Evolutionary conservation across 2,329 filamentous ascomycete species (phyloP), one percentile per base, ranked within the genome.

Genomic region (Xylaria sp.): DNA sequence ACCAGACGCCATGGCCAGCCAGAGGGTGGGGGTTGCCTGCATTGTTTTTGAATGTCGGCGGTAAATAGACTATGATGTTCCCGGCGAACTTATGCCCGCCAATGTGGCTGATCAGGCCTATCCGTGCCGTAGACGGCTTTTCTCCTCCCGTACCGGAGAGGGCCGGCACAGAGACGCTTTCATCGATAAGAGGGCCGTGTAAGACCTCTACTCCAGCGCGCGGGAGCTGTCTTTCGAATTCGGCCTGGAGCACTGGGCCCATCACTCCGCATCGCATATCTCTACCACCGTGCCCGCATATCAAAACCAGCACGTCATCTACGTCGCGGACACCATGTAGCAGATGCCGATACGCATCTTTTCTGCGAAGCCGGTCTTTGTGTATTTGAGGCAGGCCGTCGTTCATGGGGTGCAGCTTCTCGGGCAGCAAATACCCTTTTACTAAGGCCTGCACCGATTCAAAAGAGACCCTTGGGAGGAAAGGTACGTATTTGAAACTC

Each of bases 51-150:
- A 80, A 61, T 0, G 71, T 71, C 0, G 87, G 89, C 4, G 92
- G 91, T 4, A 95, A 74, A 70, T 95, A 95, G 1, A 95, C 77
- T 48, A 95, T 92, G 35, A 94, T 85, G 74, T 96, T 96, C 1
- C 92, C 92, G 0, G 92, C 92, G 73, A 89, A 94, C 74, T 93
- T 93, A 76, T 96, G 92, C 0, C 92, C 92, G 1, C 91, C 91
- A 54, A 96, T 88, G 70, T 96, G 92, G 63, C 88, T 92, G 57
- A 93, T 90, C 56, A 89, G 71, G 0, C 86, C 91, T 0, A 93
- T 84, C 48, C 87, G 79, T 1, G 87, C 90, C 0, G 81, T 78
- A 6, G 67, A 66, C 10, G 63, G 62, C 67, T 66, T 62, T n/a
- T 64, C 63, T 5, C n/a, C 48, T 25, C 51, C 63, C 2, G 64